Evolutionary conservation across 176 grass and related monocot genomes (phyloP).

Genomic region (Poa annua): DNA sequence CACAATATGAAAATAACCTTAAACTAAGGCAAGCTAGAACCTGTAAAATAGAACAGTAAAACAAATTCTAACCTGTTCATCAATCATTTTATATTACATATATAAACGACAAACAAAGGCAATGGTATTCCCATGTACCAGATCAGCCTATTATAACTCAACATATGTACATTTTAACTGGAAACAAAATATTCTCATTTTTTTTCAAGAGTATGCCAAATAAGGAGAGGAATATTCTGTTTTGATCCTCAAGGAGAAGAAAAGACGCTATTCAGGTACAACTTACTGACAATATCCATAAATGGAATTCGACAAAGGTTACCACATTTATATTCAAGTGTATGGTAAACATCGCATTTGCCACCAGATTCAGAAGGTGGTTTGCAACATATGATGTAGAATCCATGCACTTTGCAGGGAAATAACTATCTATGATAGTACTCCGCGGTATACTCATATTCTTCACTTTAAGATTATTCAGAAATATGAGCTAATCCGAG

Average conservation of each 20-base stretch:
- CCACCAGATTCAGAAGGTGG: background rate
- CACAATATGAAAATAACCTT: background rate
- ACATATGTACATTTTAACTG: background rate
- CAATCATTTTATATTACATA: background rate
- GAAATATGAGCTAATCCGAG: background rate
- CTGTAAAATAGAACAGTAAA: background rate
- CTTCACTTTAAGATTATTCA: background rate
- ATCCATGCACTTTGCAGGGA: background rate
- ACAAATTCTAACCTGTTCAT: background rate
- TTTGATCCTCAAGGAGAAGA: too few species aligned
- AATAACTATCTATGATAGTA: background rate
- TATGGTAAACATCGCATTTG: slow-evolving; percentile 6
- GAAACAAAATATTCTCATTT: background rate
- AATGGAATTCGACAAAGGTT: background rate
- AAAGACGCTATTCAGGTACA: background rate
- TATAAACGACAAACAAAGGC: too few species aligned
- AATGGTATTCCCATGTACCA: background rate
- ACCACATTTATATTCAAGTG: background rate
- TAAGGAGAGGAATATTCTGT: background rate
- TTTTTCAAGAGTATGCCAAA: too few species aligned
- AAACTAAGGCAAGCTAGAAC: background rate
- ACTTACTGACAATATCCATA: background rate
- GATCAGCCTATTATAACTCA: background rate
- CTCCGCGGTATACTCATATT: background rate
- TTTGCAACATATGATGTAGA: slow-evolving; percentile 1